A percentile compares a stretch with the other conserved stretches of the same genome.
Evolutionary conservation across 2,329 filamentous ascomycete genomes (phyloP).

Genomic region (Fusarium guadeloupense): DNA sequence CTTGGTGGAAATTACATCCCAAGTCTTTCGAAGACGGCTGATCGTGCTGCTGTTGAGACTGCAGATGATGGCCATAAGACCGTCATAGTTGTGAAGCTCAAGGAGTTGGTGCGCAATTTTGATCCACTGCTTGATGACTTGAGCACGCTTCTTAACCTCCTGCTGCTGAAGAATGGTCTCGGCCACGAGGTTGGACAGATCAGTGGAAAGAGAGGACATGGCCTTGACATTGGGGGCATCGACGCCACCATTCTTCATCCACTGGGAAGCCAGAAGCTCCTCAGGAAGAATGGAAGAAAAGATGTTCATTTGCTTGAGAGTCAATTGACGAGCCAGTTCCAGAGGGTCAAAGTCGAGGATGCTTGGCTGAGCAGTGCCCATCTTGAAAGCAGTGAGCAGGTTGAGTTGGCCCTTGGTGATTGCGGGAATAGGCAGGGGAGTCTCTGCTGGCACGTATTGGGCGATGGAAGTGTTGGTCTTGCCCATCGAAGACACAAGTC

Average conservation of each 20-base stretch:
- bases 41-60: slow-evolving; percentile 93
- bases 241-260: slow-evolving; percentile 86
- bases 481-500: slow-evolving; percentile 84
- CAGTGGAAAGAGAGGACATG: slow-evolving; percentile 92
- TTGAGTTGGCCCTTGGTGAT: slow-evolving; percentile 81
- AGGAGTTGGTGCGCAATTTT: slow-evolving; percentile 90
- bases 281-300: slow-evolving; percentile 94
- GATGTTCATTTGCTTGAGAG: slow-evolving; percentile 87
- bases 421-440: slow-evolving; percentile 73
- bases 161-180: slow-evolving; percentile 88
- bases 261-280: slow-evolving; percentile 89
- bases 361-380: slow-evolving; percentile 72
- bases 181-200: slow-evolving; percentile 89
- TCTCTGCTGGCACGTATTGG: slow-evolving; percentile 75
- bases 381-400: slow-evolving; percentile 77
- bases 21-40: slow-evolving; percentile 85
- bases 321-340: slow-evolving; percentile 91
- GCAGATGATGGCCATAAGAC: slow-evolving; percentile 96
- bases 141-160: slow-evolving; percentile 92
- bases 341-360: slow-evolving; percentile 92
- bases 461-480: slow-evolving; percentile 83
- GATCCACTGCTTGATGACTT: slow-evolving; percentile 96
- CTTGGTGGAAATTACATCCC: slow-evolving; percentile 87
- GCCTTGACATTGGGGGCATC: slow-evolving; percentile 90
- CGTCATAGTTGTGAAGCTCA: slow-evolving; percentile 94